Base-by-base conservation (phyloP, 805 yeast species). In the Ogataea populi-albae region DNA sequence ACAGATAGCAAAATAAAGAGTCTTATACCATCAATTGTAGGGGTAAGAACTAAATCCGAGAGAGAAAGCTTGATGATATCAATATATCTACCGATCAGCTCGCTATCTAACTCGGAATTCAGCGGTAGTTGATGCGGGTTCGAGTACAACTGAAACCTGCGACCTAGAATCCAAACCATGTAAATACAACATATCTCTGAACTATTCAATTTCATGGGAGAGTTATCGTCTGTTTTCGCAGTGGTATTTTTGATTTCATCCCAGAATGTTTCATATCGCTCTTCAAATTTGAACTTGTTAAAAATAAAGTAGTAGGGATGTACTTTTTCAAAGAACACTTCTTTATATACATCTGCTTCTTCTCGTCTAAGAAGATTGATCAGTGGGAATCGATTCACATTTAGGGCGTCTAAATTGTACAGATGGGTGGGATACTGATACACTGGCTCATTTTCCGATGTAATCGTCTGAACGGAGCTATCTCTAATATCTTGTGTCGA, bases 231-330 rank as follows among this genome's bases (percentile, higher is more conserved):
- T 10, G 38, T 34, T 1, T 34, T 37, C 0, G 23, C 17, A 4
- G 34, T 42, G 10, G 43, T 38, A 4, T 40, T 46, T 4, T 46
- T 40, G 11, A 60, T 41, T 32, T 64, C 67, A 7, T 52, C 46
- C 73, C 73, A 68, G 41, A 64, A 69, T 3, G 55, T 35, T n/a
- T 59, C 54, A 41, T 67, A 66, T 10, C 50, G 55, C n/a, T 48
- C 49, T 20, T 55, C 45, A 37, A 69, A 66, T 28, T 49, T 48
- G 4, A 33, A 35, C 25, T 58, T 57, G 40, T 63, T 66, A 46
- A 70, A 68, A 6, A 69, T 59, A 38, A 65, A 64, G 43, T 65
- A 64, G 43, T 67, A 66, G 1, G 72, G 71, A 43, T 70, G 75
- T 11, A 70, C 59, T 34, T 64, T 61, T 19, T 57, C 55, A 45